Conservation (phyloP, 345 rosid species). For the Angophora floribunda region DNA sequence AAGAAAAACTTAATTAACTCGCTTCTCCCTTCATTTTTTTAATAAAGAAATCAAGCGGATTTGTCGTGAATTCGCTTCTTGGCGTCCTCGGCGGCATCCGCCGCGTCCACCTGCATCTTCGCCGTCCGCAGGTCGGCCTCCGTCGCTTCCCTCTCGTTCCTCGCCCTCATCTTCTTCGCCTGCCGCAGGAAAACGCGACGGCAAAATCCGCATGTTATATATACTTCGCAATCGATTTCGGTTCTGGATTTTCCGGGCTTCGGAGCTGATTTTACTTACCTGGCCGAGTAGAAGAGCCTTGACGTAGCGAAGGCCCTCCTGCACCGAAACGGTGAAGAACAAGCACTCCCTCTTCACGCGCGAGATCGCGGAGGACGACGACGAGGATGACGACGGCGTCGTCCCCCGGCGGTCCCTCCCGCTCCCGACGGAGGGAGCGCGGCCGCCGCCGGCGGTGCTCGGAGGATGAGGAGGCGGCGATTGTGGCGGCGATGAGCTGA, state of each 20-base stretch:
- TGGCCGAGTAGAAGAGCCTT: conserved; percentile 31
- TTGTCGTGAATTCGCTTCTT: conserved; percentile 16
- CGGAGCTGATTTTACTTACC: not conserved
- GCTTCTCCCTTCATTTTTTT: not conserved
- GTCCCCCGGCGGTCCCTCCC: not conserved
- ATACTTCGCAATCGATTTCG: not conserved
- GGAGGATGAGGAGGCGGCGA: not conserved
- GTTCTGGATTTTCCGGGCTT: not conserved
- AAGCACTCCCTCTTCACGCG: conserved; percentile 23
- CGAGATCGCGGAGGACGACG: conserved; percentile 10
- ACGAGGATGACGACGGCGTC: not conserved
- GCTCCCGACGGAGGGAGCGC: not conserved
- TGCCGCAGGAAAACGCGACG: not conserved
- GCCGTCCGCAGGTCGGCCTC: conserved; percentile 34
- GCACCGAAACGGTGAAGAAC: conserved; percentile 27
- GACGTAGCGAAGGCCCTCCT: conserved; percentile 34
- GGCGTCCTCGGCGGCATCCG: conserved; percentile 44
- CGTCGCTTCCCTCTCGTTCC: conserved; percentile 46
- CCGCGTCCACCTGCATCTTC: conserved; percentile 56
- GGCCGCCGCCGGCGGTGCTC: not conserved
- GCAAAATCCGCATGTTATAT: not conserved
- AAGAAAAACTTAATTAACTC: not conserved
- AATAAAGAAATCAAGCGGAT: not conserved
- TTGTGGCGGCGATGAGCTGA: not conserved
- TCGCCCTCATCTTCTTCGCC: conserved; percentile 48